These are phyloP conservation scores for Ogataea thermomethanolica DNA, from an alignment of 805 yeast genomes.

Conservation along the genomic window DNA sequence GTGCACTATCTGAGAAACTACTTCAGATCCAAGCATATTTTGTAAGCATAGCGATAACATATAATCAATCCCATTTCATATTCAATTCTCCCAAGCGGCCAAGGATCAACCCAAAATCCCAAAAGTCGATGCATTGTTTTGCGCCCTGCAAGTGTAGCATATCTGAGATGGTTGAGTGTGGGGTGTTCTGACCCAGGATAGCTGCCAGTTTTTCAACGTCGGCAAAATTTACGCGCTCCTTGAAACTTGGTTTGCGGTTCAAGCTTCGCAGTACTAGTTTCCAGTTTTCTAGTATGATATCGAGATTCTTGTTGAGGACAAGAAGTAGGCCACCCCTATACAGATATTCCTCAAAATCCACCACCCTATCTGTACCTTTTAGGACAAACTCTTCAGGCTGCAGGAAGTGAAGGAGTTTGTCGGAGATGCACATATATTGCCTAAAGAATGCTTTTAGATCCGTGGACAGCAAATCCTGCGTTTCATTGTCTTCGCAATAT, in stretches of 20 bases:
- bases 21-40: conserved; percentile 82
- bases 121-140: conserved; percentile 35
- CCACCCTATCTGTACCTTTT: conserved; percentile 38
- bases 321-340: conserved; percentile 39
- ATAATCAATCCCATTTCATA: conserved; percentile 1
- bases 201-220: conserved; percentile 34
- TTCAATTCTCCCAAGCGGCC: conserved; percentile 46
- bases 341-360: conserved; percentile 47
- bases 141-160: conserved; percentile 44
- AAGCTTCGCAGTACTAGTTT: conserved; percentile 29
- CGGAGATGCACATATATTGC: conserved; percentile 31
- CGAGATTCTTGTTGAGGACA: conserved; percentile 33
- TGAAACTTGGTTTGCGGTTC: conserved; percentile 18
- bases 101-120: conserved; percentile 46
- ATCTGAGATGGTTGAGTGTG: conserved; percentile 36
- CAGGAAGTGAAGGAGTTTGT: conserved; percentile 28
- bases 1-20: conserved; percentile 86
- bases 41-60: conserved; percentile 33
- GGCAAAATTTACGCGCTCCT: conserved; percentile 32
- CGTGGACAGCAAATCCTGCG: conserved; percentile 35
- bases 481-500: conserved; percentile 34
- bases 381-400: conserved; percentile 31
- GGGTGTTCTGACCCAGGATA: conserved; percentile 31
- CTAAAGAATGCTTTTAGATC: conserved; percentile 31
- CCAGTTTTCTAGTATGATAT: conserved; percentile 41